Base-by-base conservation (phyloP, 148 eudicot genomes). In the Suaeda aralocaspica region DNA sequence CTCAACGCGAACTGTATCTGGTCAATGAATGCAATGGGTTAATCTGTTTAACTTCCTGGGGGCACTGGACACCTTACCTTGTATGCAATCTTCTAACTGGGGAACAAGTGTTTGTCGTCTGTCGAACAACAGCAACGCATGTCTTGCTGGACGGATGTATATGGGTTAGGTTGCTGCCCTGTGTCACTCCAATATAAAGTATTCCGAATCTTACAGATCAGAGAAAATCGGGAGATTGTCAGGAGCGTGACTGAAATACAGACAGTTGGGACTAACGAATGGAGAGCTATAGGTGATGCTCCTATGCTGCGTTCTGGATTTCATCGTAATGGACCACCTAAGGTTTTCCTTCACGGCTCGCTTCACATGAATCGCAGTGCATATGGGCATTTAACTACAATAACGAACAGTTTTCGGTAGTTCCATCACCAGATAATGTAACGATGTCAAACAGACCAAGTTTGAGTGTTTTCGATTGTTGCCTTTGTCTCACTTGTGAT, bases 131-230 rank as follows among this genome's bases (percentile, higher is more conserved):
- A 6, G 8, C 10, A 18, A 52, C 58, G 18, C 2, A 4, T 21
- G 2, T 7, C 1, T 5, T 9, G 9, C 19, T 12, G 1, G 2
- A 9, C 31, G 30, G 21, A 9, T 21, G 42, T 9, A 4, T 66
- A 18, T 49, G 70, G 57, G 57, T 66, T 66, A 15, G 70, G 70
- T n/a, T 49, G 52, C 34, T 66, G 70, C 36, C 24, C 42, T 11
- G 42, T 18, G 25, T 48, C 70, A 9, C 18, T 12, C 58, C 57
- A 29, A 19, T 66, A 16, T 14, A 66, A 66, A 33, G 19, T 66
- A 2, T 28, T 66, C 2, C 29, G 58, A 13, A 29, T 66, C 26
- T 26, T 66, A 34, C 19, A 45, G 2, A 46, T 22, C n/a, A n/a
- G n/a, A n/a, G n/a, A n/a, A n/a, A n/a, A n/a, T n/a, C n/a, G n/a